These are phyloP conservation scores for Drosera spatulata DNA, from an alignment of 179 eudicot species.

Conservation along the genomic window DNA sequence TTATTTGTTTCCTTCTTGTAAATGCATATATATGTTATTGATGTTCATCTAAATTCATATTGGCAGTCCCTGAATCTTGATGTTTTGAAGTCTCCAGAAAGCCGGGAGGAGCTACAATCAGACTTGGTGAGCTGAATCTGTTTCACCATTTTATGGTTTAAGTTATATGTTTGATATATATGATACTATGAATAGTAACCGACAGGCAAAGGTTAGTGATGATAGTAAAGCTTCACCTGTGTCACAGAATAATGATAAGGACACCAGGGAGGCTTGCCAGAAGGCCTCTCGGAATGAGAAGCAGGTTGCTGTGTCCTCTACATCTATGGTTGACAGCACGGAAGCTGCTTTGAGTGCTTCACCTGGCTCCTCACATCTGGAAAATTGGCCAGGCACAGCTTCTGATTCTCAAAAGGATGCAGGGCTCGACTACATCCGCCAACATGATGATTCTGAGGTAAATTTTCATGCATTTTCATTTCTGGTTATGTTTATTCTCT, in stretches of 20 bases:
- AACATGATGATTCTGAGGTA: conserved; percentile 28
- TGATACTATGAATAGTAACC: not conserved
- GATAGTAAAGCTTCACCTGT: no score
- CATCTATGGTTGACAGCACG: conserved; percentile 8
- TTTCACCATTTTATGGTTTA: not conserved
- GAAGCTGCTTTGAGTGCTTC: conserved; percentile 14
- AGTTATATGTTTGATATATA: not conserved
- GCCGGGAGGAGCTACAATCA: conserved; percentile 36
- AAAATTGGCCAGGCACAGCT: conserved; percentile 8
- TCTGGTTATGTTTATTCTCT: not conserved
- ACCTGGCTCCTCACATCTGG: conserved; percentile 9
- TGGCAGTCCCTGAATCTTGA: conserved; percentile 93
- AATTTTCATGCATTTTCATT: not conserved
- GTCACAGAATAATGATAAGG: conserved; percentile 30
- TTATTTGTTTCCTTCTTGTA: no score
- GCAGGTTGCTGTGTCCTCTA: conserved; percentile 5
- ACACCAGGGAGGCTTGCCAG: conserved; percentile 11
- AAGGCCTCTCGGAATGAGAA: conserved; percentile 13
- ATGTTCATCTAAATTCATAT: conserved; percentile 7
- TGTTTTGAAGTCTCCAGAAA: no score
- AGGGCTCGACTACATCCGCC: conserved; percentile 10
- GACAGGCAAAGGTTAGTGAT: no score
- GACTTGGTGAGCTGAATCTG: conserved; percentile 41
- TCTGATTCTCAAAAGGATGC: conserved; percentile 12
- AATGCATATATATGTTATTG: not conserved